A percentile compares a stretch with the other conserved stretches of the same genome.
Evolutionary conservation across 352 stramenopile species (phyloP).

Genomic region (Pythium aristosporum): DNA sequence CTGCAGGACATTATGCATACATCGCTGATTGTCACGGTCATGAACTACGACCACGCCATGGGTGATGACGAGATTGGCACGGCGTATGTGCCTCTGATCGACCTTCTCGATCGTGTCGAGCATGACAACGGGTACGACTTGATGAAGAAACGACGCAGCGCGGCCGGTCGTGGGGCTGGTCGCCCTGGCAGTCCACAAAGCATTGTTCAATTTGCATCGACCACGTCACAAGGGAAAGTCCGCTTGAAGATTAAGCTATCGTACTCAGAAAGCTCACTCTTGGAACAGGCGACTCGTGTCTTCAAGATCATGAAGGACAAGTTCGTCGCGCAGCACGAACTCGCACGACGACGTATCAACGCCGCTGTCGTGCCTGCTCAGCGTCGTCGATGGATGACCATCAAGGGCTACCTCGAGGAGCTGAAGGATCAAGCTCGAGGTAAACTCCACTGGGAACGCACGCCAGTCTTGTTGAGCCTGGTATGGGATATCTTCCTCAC

Average conservation of each 20-base stretch:
- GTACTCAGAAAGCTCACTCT: constrained; percentile 56
- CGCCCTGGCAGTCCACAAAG: constrained; percentile 8
- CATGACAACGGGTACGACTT: constrained; percentile 64
- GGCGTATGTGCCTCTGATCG: constrained; percentile 59
- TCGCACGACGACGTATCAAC: constrained; percentile 53
- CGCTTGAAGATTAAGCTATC: constrained; percentile 46
- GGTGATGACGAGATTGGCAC: constrained; percentile 54
- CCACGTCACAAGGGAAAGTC: constrained; percentile 35
- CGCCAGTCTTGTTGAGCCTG: constrained; percentile 56
- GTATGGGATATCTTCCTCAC: constrained; percentile 74
- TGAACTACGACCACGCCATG: constrained; percentile 49
- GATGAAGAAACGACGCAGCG: constrained; percentile 29
- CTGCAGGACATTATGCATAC: constrained; percentile 65
- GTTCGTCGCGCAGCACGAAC: constrained; percentile 60
- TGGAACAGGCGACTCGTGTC: constrained; percentile 62
- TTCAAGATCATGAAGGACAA: constrained; percentile 65
- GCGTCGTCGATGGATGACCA: constrained; percentile 53
- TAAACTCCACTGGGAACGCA: constrained; percentile 70
- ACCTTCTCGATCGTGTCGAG: constrained; percentile 61
- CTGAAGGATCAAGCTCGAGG: constrained; percentile 38
- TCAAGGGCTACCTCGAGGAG: constrained; percentile 58
- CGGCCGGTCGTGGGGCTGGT: neutral
- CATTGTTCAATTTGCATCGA: constrained; percentile 8
- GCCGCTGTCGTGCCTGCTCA: constrained; percentile 60
- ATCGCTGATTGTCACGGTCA: constrained; percentile 52